Evolutionary conservation across 768 basidiomycete species (phyloP), one percentile per base, ranked within the genome.

Genomic region (Holtermanniella nyarrowii): DNA sequence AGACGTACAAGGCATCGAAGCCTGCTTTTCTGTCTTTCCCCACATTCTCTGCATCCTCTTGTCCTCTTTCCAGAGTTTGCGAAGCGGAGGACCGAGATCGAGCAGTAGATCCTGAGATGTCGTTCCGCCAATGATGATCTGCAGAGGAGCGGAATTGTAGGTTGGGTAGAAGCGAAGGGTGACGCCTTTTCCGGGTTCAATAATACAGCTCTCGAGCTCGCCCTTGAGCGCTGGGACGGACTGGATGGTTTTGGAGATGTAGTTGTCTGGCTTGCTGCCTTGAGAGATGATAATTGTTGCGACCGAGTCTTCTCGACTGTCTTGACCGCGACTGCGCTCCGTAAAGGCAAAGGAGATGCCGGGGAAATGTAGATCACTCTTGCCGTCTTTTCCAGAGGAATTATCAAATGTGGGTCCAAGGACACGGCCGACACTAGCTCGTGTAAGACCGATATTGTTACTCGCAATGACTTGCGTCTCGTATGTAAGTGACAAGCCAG

Each of bases 51-150:
- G 51, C n/a, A 71, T 44, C 49, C 69, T 49, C 26, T 64, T 82
- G 61, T 91, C 89, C 50, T 90, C 88, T 67, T 90, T 89, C 74
- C 87, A 86, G 69, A 85, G 84, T 46, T 82, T 75, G 25, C 83
- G 77, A 14, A 82, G 73, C 3, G 89, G 88, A 13, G 85, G 77
- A 4, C 89, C 89, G 18, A 93, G 74, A 56, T 87, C 86, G 22
- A 84, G 74, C 1, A 76, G 78, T 42, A 91, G 71, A 67, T 90
- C 88, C 67, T 93, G 86, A 2, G 84, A 82, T 5, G 82, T 88
- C 4, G 86, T 90, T 59, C 80, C 74, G 21, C 85, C 82, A 16
- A 95, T 66, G 20, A 76, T 75, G 45, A 93, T 72, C 40, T 80
- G 77, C 21, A 88, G 60, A 16, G 79, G 76, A 3, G 57, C 31